Evolutionary conservation across 2,329 filamentous ascomycete genomes (phyloP).

Genomic region (Ascochyta koolunga): DNA sequence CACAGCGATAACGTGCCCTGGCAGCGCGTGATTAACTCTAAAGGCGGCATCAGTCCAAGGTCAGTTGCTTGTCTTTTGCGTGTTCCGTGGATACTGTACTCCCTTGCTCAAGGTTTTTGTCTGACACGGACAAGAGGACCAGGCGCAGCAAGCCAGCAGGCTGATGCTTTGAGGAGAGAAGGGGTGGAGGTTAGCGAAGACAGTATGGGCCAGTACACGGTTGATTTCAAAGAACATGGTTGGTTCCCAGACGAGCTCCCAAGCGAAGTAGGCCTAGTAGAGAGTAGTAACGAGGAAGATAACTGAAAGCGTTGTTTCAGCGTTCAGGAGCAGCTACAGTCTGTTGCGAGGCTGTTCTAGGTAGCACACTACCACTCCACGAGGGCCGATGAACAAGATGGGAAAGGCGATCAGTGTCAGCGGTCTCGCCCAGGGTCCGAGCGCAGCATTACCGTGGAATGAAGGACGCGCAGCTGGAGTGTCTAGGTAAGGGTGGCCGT

Average conservation of each 20-base stretch:
- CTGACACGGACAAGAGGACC: constrained; percentile 49
- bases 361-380: constrained; percentile 17
- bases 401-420: constrained; percentile 4
- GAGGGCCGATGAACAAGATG: constrained; percentile 6
- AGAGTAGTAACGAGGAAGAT: constrained; percentile 42
- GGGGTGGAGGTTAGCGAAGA: constrained; percentile 55
- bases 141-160: constrained; percentile 55
- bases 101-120: constrained; percentile 9
- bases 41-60: constrained; percentile 85
- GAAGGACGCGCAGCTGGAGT: constrained; percentile 4
- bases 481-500: constrained; percentile 25
- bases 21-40: constrained; percentile 91
- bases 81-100: constrained; percentile 13
- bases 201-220: constrained; percentile 54
- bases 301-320: constrained; percentile 24
- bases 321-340: constrained; percentile 3
- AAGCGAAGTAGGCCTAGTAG: constrained; percentile 50
- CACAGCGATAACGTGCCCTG: constrained; percentile 84
- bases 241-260: constrained; percentile 60
- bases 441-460: constrained; percentile 14
- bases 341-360: constrained; percentile 3
- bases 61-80: constrained; percentile 48
- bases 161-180: constrained; percentile 53
- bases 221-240: constrained; percentile 55
- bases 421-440: constrained; percentile 17